Conservation (phyloP, 441 rosid genomes). For the Erysimum cheiri region DNA sequence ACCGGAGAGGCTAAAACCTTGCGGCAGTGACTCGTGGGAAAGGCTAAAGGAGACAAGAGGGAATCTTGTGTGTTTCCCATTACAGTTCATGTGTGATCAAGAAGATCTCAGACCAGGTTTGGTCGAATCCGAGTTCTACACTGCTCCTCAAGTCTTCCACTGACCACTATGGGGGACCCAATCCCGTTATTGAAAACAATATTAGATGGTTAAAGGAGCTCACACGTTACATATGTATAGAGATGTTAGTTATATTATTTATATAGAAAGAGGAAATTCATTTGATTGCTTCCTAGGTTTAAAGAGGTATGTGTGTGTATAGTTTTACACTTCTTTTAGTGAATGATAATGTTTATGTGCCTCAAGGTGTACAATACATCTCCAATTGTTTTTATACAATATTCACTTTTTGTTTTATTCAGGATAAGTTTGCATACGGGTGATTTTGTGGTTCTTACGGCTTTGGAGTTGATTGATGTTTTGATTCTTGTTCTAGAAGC, state of each 20-base stretch:
- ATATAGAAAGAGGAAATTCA: background rate
- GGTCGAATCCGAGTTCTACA: constrained; percentile 70
- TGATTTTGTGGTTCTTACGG: background rate
- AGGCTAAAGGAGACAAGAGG: constrained; percentile 59
- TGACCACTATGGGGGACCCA: constrained; percentile 33
- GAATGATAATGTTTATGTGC: background rate
- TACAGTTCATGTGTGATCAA: constrained; percentile 72
- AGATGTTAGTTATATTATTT: constrained; percentile 18
- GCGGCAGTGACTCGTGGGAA: constrained; percentile 53
- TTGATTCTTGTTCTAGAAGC: background rate
- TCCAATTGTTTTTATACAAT: background rate
- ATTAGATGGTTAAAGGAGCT: constrained; percentile 22
- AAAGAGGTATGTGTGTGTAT: constrained; percentile 26
- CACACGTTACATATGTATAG: constrained; percentile 25
- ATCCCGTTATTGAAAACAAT: background rate
- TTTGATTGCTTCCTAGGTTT: constrained; percentile 25
- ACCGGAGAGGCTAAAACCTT: constrained; percentile 53
- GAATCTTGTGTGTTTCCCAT: constrained; percentile 70
- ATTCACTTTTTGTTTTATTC: background rate
- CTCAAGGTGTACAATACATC: constrained; percentile 30
- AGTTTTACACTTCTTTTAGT: constrained; percentile 17
- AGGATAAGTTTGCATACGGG: background rate
- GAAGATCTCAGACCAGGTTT: constrained; percentile 69
- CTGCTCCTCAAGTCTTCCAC: constrained; percentile 77
- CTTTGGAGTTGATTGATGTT: background rate